These are phyloP conservation scores for Rosa chinensis DNA, from an alignment of 306 rosid genomes.

Conservation along the genomic window DNA sequence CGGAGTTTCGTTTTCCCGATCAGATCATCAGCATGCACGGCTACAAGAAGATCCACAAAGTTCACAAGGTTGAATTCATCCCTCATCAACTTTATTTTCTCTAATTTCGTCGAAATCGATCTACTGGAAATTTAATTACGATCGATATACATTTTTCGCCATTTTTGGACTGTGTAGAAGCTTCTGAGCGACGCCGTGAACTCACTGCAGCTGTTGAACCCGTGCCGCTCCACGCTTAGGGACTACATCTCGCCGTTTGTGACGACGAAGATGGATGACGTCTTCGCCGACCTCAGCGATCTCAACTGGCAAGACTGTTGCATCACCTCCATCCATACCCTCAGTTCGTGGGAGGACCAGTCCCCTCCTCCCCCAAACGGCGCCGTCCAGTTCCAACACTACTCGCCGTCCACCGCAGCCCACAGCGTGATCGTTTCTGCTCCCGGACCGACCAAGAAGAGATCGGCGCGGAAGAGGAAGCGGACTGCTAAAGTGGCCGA, in stretches of 20 bases:
- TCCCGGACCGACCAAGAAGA: background rate
- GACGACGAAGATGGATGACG: constrained; percentile 41
- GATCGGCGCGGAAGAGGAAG: constrained; percentile 15
- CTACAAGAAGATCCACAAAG: constrained; percentile 52
- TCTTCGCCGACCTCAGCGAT: constrained; percentile 50
- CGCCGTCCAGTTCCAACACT: background rate
- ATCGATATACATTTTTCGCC: background rate
- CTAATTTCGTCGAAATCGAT: background rate
- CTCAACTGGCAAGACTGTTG: constrained; percentile 85
- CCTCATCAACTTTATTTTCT: background rate
- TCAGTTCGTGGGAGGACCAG: constrained; percentile 23
- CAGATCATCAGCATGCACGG: constrained; percentile 74
- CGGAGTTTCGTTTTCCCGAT: background rate
- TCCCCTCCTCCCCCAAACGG: background rate
- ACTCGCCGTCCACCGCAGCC: background rate
- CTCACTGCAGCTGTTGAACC: constrained; percentile 45
- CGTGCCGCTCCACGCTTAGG: constrained; percentile 62
- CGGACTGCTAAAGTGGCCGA: constrained; percentile 14
- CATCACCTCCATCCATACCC: constrained; percentile 55
- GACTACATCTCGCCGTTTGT: constrained; percentile 44
- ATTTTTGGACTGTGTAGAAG: constrained; percentile 20
- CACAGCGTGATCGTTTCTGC: background rate
- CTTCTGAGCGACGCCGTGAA: constrained; percentile 48
- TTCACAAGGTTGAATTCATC: constrained; percentile 44
- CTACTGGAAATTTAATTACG: too few relatives aligned